Conservation (phyloP, 306 rosid genomes). For the Cucumis hystrix region DNA sequence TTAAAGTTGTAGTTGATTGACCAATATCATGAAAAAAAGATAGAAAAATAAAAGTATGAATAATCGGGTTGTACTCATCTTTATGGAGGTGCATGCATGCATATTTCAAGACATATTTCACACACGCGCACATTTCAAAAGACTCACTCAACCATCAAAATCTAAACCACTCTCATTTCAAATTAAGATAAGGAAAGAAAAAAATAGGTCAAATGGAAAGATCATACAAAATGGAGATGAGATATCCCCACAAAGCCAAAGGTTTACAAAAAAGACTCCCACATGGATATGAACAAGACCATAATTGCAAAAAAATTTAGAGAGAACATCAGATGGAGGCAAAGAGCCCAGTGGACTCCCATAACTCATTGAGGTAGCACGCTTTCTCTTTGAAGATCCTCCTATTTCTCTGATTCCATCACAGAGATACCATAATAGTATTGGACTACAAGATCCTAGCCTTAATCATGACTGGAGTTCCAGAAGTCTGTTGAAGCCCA, state of each 20-base stretch:
- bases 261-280: neutral
- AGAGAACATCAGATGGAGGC: neutral
- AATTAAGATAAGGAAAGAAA: neutral
- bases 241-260: neutral
- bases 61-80: too few relatives aligned
- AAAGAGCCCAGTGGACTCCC: neutral
- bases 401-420: neutral
- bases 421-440: neutral
- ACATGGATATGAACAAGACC: neutral
- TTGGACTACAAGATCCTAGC: neutral
- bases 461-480: neutral
- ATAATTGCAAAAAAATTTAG: neutral
- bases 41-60: neutral
- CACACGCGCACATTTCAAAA: too few relatives aligned
- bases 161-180: neutral
- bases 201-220: neutral
- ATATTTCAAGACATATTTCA: too few relatives aligned
- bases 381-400: neutral
- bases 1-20: neutral
- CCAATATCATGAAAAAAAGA: neutral
- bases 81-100: too few relatives aligned
- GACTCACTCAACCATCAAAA: neutral
- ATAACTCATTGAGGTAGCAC: neutral
- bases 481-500: neutral
- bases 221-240: neutral